Conservation (phyloP, 768 basidiomycete species). For the Tricholoma matsutake region DNA sequence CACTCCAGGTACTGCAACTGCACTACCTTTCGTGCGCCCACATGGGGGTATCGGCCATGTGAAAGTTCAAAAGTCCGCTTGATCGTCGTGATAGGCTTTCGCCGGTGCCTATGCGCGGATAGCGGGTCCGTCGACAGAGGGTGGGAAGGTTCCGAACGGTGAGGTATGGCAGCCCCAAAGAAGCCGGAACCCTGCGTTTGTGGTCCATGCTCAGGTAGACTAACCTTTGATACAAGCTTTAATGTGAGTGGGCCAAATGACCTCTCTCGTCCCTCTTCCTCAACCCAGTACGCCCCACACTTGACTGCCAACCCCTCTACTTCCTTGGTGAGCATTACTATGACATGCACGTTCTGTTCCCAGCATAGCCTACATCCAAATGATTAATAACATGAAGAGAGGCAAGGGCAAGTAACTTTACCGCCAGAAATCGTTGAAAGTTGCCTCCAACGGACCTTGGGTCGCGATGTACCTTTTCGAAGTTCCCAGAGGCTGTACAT, state of each 20-base stretch:
- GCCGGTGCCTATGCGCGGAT: background rate
- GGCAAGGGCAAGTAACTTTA: slow-evolving; percentile 36
- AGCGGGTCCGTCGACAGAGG: background rate
- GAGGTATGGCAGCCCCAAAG: background rate
- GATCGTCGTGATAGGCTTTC: slow-evolving; percentile 31
- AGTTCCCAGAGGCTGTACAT: slow-evolving; percentile 85
- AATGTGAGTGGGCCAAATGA: slow-evolving; percentile 72
- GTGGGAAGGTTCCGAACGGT: background rate
- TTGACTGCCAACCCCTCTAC: slow-evolving; percentile 86
- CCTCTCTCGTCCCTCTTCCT: slow-evolving; percentile 24
- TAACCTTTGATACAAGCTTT: slow-evolving; percentile 37
- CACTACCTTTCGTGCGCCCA: slow-evolving; percentile 62
- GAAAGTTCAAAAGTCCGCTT: slow-evolving; percentile 67
- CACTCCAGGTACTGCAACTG: slow-evolving; percentile 94
- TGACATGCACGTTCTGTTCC: slow-evolving; percentile 93
- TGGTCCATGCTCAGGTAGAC: slow-evolving; percentile 16
- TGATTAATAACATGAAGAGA: background rate
- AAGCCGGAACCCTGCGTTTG: background rate
- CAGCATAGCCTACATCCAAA: slow-evolving; percentile 62
- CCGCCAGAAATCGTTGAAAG: slow-evolving; percentile 94
- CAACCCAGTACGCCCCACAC: slow-evolving; percentile 88
- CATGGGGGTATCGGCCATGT: slow-evolving; percentile 56
- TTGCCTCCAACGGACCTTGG: slow-evolving; percentile 89
- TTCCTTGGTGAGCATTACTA: slow-evolving; percentile 95
- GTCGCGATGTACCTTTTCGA: slow-evolving; percentile 88